Conservation (phyloP, 2,329 filamentous ascomycete genomes). For the Venturia nashicola region DNA sequence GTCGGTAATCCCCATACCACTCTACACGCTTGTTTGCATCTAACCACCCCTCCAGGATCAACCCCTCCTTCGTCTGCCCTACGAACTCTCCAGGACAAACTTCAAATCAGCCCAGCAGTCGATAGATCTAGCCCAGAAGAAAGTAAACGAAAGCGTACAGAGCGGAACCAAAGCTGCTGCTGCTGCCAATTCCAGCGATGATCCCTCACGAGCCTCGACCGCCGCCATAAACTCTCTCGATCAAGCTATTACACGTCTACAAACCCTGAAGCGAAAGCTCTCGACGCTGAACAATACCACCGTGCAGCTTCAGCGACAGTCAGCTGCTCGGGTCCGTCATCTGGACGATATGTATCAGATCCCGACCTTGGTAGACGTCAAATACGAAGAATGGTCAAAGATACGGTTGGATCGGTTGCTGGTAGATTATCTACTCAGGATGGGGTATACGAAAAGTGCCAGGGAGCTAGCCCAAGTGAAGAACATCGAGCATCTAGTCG, state of each 20-base stretch:
- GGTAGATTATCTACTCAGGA: slow-evolving; percentile 83
- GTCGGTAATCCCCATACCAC: slow-evolving; percentile 25
- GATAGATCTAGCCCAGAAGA: slow-evolving; percentile 58
- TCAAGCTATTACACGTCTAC: slow-evolving; percentile 72
- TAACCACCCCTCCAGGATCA: slow-evolving; percentile 53
- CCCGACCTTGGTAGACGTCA: slow-evolving; percentile 73
- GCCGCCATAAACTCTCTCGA: slow-evolving; percentile 74
- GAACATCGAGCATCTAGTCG: slow-evolving; percentile 66
- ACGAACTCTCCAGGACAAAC: slow-evolving; percentile 87
- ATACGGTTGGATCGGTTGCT: slow-evolving; percentile 70
- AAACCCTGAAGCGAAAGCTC: slow-evolving; percentile 80
- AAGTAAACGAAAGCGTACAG: slow-evolving; percentile 46
- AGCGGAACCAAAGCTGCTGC: slow-evolving; percentile 49
- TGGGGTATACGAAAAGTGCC: slow-evolving; percentile 71
- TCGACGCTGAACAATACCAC: slow-evolving; percentile 50
- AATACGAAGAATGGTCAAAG: slow-evolving; percentile 84
- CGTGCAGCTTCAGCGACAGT: not conserved
- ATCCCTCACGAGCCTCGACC: slow-evolving; percentile 27
- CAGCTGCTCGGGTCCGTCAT: slow-evolving; percentile 58
- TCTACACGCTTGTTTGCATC: not conserved
- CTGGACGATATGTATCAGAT: slow-evolving; percentile 71
- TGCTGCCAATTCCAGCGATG: slow-evolving; percentile 33
- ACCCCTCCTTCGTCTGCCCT: slow-evolving; percentile 81
- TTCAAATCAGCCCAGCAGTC: slow-evolving; percentile 74
- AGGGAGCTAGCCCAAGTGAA: slow-evolving; percentile 61